Evolutionary conservation across 2,329 filamentous ascomycete genomes (phyloP).

Genomic region (Cordyceps tenuipes): DNA sequence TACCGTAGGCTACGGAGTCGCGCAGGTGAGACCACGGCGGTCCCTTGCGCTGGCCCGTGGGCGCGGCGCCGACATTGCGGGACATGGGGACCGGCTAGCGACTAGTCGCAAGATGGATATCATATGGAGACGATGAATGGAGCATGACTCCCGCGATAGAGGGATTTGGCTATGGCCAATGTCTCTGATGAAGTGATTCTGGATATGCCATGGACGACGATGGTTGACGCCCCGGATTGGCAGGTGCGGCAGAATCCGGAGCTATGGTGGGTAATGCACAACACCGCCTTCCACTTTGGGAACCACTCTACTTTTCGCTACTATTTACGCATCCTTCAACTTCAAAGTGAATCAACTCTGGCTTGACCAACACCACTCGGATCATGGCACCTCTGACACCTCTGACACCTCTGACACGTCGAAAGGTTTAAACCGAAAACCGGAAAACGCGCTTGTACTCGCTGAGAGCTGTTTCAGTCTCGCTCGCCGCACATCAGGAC

Average conservation of each 20-base stretch:
- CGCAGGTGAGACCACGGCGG: constrained; percentile 46
- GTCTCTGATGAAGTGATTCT: neutral
- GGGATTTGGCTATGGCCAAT: neutral
- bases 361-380: neutral
- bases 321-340: neutral
- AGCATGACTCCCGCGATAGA: constrained; percentile 5
- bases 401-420: neutral
- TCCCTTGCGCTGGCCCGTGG: constrained; percentile 36
- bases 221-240: constrained; percentile 13
- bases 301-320: neutral
- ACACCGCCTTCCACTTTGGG: constrained; percentile 21
- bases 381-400: neutral
- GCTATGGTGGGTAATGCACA: constrained; percentile 3
- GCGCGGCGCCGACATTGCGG: constrained; percentile 31
- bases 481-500: neutral
- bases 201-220: neutral
- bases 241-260: constrained; percentile 21
- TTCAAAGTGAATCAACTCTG: neutral
- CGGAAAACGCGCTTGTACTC: too few species aligned
- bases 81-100: constrained; percentile 25
- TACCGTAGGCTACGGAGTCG: constrained; percentile 40
- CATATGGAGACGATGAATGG: constrained; percentile 11
- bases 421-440: neutral
- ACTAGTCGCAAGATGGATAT: constrained; percentile 14
- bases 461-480: neutral